Base-by-base conservation (phyloP, 305 asterid species). In the Salvia sclarea region DNA sequence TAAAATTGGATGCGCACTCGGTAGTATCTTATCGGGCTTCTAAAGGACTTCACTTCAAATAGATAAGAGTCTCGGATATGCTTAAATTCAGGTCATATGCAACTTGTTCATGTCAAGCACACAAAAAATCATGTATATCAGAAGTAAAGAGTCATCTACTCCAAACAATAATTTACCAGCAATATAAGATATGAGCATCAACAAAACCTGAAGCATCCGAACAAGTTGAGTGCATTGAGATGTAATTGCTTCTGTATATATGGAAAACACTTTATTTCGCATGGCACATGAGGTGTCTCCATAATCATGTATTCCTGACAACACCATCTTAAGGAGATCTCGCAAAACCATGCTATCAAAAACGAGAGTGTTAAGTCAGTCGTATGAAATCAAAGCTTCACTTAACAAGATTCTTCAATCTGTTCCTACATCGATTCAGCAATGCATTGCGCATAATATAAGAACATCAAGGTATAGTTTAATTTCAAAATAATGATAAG, bases 201-300 rank as follows among this genome's bases (percentile, higher is more conserved):
- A 70, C 66, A 66, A 73, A 77, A 94, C 99, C 99, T 94, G 97
- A 79, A 94, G 89, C 88, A 91, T 84, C 81, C 82, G 95, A 73
- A 84, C 88, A 69, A 94, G 95, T 70, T 76, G 87, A 67, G 80
- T 79, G 79, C 96, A 87, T 61, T 73, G 75, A 68, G 99, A 89
- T 66, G 97, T 87, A 76, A 91, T 85, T 48, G 91, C 88, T 81
- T 91, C 92, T 38, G 70, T 80, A 76, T 87, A 89, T 70, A 87
- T 55, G 28, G 82, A 78, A 61, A 94, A 78, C 78, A 91, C 77
- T 80, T 83, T 94, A 69, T 70, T 76, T 65, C 88, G 84, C 77
- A 76, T 82, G 66, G 79, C 80, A 56, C 70, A 66, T 84, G 96
- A 76, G 45, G 78, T 62, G 70, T 82, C 91, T 73, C 91, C 95